These are phyloP conservation scores for Diaporthe australafricana DNA, from an alignment of 2,329 filamentous ascomycete species.

Conservation along the genomic window DNA sequence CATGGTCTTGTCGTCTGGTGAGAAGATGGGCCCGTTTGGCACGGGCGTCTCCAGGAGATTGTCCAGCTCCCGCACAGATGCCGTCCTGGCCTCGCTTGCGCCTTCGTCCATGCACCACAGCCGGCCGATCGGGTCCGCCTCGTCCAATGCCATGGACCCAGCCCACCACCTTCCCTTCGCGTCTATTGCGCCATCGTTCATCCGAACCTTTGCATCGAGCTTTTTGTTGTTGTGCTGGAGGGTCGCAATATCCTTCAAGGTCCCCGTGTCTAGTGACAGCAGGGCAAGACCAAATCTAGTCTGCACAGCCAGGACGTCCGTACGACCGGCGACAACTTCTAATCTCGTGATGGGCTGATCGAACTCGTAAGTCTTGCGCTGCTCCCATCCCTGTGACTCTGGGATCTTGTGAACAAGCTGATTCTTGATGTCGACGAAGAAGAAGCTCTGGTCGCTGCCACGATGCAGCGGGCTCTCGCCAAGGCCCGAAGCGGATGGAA, in stretches of 20 bases:
- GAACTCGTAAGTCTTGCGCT: slow-evolving; percentile 34
- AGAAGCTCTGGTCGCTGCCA: slow-evolving; percentile 41
- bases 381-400: slow-evolving; percentile 35
- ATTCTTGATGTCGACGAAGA: slow-evolving; percentile 44
- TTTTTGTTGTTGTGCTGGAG: slow-evolving; percentile 34
- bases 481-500: slow-evolving; percentile 40
- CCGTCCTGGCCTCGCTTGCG: slow-evolving; percentile 26
- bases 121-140: slow-evolving; percentile 40
- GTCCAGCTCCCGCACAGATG: slow-evolving; percentile 29
- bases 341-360: slow-evolving; percentile 41
- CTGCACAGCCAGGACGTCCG: slow-evolving; percentile 40
- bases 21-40: slow-evolving; percentile 43
- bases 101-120: slow-evolving; percentile 40
- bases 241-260: slow-evolving; percentile 37
- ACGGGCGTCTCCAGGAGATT: slow-evolving; percentile 38
- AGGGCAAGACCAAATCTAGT: slow-evolving; percentile 40
- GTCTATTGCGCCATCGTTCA: slow-evolving; percentile 44
- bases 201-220: slow-evolving; percentile 40
- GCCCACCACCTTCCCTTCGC: slow-evolving; percentile 42
- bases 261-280: slow-evolving; percentile 38
- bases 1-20: slow-evolving; percentile 39
- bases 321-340: slow-evolving; percentile 36
- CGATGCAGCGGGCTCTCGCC: slow-evolving; percentile 44
- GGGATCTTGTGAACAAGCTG: slow-evolving; percentile 41
- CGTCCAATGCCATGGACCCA: slow-evolving; percentile 42